Evolutionary conservation across 176 grass and related monocot genomes (phyloP), one percentile per base, ranked within the genome.

Genomic region (Avena sativa): DNA sequence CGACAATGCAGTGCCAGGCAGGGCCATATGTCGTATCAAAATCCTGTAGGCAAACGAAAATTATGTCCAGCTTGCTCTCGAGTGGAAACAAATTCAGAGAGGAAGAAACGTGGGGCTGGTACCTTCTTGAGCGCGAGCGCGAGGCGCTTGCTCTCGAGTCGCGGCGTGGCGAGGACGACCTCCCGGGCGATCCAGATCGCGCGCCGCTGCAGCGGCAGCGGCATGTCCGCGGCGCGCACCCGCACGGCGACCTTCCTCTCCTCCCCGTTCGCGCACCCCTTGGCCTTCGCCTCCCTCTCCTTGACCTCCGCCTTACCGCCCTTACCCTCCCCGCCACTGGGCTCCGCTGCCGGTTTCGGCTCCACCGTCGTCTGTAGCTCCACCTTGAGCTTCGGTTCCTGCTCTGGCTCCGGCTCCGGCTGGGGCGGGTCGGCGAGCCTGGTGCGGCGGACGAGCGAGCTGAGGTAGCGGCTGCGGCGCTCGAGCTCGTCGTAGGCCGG

Each of bases 121-220:
- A 93, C 96, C 96, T 98, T 98, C 86, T 98, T 98, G 43, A 98
- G 92, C 47, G 96, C 96, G 13, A 98, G 87, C 4, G 96, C 93
- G 67, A 98, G 96, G 23, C 91, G 86, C 90, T 98, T 98, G 93
- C 82, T 98, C 49, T 98, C 96, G 64, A 96, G 30, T 57, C 91
- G 86, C 14, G 91, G 93, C 93, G 91, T 94, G 44, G 91, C 69
- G 47, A 86, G 83, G 40, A 89, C 77, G 81, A 86, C 90, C 84
- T 95, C 96, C 2, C 79, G 77, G 43, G 93, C 93, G 80, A 94
- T 81, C 91, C 91, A 81, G 74, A 98, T 93, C 46, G 96, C 96
- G 56, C 91, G 91, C 69, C 91, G 86, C 90, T 98, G 93, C 71
- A 98, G 81, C 47, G 91, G 81, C 12, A 60, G 88, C 19, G 91